Percentiles rank a stretch among this genome's conserved stretches.
Evolutionary conservation across 2,329 filamentous ascomycete genomes (phyloP).

Genomic region (Alternaria sp.): DNA sequence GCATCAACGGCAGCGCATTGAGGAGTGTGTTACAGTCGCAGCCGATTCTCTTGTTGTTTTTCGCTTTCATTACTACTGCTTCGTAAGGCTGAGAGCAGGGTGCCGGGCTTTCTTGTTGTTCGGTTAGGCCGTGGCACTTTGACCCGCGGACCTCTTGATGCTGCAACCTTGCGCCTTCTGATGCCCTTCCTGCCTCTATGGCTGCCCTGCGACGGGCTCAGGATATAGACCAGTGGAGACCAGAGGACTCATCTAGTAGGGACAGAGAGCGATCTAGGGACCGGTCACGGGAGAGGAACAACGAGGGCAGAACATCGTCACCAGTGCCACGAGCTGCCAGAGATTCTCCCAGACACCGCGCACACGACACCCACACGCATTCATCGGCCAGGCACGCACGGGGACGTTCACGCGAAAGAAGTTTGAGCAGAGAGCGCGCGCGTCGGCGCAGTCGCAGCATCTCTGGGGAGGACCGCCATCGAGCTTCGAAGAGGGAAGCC

Average conservation of each 20-base stretch:
- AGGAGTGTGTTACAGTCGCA: conserved; percentile 18
- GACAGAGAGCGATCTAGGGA: conserved; percentile 38
- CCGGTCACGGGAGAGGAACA: conserved; percentile 32
- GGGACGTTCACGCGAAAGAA: conserved; percentile 41
- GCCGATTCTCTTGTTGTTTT: conserved; percentile 15
- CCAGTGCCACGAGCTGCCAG: conserved; percentile 45
- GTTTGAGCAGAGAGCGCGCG: conserved; percentile 38
- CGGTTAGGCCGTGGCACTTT: conserved; percentile 47
- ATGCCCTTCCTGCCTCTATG: conserved; percentile 52
- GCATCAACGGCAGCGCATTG: conserved; percentile 26
- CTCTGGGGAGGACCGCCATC: conserved; percentile 45
- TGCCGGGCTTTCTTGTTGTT: conserved; percentile 35
- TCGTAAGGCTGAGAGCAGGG: conserved; percentile 23
- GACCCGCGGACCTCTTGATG: conserved; percentile 43
- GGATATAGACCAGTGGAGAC: conserved; percentile 53
- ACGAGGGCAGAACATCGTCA: conserved; percentile 43
- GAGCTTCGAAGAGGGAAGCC: conserved; percentile 43
- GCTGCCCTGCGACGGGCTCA: conserved; percentile 51
- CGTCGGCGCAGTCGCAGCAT: conserved; percentile 41
- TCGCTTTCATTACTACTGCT: conserved; percentile 12
- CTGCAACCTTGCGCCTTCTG: conserved; percentile 42
- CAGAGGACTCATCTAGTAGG: conserved; percentile 47
- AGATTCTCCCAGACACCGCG: conserved; percentile 39
- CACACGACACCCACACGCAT: conserved; percentile 35
- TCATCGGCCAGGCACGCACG: conserved; percentile 34